A percentile compares a stretch with the other conserved stretches of the same genome.
These are phyloP conservation scores for Orbilia oligospora DNA, from an alignment of 2,329 filamentous ascomycete genomes.

Conservation along the genomic window DNA sequence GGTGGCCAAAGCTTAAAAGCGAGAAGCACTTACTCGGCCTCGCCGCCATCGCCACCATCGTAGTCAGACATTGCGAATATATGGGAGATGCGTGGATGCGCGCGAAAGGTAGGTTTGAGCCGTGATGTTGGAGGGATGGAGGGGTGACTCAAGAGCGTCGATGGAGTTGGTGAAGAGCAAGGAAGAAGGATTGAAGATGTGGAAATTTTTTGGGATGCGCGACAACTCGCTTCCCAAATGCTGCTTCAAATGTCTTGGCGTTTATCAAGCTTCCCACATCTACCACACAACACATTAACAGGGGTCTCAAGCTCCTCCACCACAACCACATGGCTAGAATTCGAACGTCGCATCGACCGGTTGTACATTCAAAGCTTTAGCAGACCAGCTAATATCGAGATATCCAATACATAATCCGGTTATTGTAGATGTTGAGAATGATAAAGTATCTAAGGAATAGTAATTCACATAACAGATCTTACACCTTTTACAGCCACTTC, in stretches of 20 bases:
- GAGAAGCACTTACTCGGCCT: constrained; percentile 65
- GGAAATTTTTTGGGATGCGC: constrained; percentile 45
- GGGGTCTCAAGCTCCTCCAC: not conserved
- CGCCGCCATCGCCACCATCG: constrained; percentile 76
- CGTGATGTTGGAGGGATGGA: constrained; percentile 1
- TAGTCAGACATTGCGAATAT: constrained; percentile 77
- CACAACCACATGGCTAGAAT: not conserved
- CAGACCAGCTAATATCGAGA: too few species aligned
- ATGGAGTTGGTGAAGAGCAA: constrained; percentile 2
- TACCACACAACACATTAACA: constrained; percentile 1
- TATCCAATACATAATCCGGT: not conserved
- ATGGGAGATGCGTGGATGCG: not conserved
- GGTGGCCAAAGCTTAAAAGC: constrained; percentile 14
- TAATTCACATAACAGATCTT: too few species aligned
- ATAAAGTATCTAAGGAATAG: too few species aligned
- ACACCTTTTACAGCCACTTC: too few species aligned
- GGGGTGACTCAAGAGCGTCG: not conserved
- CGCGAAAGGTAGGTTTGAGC: constrained; percentile 5
- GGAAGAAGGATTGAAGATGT: constrained; percentile 29
- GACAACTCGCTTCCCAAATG: constrained; percentile 21
- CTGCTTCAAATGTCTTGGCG: constrained; percentile 12
- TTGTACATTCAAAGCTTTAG: too few species aligned
- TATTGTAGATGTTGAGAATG: too few species aligned
- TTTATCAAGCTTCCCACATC: constrained; percentile 5
- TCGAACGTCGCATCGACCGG: too few species aligned